Evolutionary conservation across 2,329 filamentous ascomycete genomes (phyloP).

Genomic region (Drechslera avenae): DNA sequence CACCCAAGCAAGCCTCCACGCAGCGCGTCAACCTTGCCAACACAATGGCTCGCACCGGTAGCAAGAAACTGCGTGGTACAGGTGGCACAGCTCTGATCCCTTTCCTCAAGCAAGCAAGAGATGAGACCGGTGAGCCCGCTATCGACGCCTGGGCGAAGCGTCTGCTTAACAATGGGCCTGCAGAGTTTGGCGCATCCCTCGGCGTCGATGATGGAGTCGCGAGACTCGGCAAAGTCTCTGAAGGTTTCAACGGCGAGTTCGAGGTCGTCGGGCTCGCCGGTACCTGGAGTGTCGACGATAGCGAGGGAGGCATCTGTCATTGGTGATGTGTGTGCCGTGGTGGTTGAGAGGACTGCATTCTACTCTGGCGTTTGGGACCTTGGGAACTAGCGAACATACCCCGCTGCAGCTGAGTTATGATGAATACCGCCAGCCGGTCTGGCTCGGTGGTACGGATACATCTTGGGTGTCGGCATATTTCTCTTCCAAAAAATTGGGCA

Average conservation of each 20-base stretch:
- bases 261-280: conserved; percentile 76
- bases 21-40: conserved; percentile 64
- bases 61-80: conserved; percentile 77
- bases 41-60: conserved; percentile 43
- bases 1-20: conserved; percentile 55
- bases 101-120: conserved; percentile 93
- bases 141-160: conserved; percentile 69
- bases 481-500: too few species aligned
- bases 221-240: conserved; percentile 58
- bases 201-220: conserved; percentile 42
- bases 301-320: conserved; percentile 61
- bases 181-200: conserved; percentile 23
- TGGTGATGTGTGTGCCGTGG: background rate
- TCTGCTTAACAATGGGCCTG: conserved; percentile 61
- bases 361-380: conserved; percentile 4
- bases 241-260: conserved; percentile 60
- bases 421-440: background rate
- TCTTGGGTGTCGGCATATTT: too few species aligned
- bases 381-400: conserved; percentile 3
- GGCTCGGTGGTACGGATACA: too few species aligned
- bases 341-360: background rate
- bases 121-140: conserved; percentile 93
- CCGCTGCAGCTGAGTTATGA: background rate
- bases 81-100: conserved; percentile 93
- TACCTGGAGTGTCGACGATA: conserved; percentile 87